phyloP scores from a whole-genome alignment of 2,329 filamentous ascomycete species.

The Phaeophleospora eucalypticola region DNA sequence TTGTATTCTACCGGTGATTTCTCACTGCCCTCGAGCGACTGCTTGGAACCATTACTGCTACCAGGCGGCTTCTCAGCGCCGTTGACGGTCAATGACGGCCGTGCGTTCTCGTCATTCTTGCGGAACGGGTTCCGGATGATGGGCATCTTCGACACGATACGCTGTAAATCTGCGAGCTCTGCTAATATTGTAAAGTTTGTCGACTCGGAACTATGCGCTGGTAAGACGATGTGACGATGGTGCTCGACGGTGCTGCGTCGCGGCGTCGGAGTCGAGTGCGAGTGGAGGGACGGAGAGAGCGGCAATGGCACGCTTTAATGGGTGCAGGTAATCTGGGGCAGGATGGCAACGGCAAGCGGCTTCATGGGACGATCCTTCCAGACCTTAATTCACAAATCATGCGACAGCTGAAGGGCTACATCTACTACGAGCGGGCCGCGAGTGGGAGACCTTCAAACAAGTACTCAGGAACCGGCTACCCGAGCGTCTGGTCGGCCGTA shows the following conservation, averaged over 20 bases:
- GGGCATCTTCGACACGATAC: constrained; percentile 26
- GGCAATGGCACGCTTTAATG: constrained; percentile 1
- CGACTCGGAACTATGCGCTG: not conserved
- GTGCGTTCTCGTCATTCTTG: constrained; percentile 36
- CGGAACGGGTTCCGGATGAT: constrained; percentile 39
- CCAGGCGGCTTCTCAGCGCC: constrained; percentile 9
- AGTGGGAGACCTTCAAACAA: not conserved
- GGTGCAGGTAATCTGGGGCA: not conserved
- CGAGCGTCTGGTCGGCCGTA: too few relatives aligned
- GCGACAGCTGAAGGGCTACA: not conserved
- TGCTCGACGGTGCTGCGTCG: not conserved
- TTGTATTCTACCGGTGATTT: constrained; percentile 49
- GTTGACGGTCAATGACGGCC: constrained; percentile 17
- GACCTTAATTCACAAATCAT: constrained; percentile 1
- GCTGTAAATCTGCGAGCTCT: not conserved
- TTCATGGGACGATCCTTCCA: not conserved
- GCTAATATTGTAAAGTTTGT: not conserved
- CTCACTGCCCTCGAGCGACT: constrained; percentile 37
- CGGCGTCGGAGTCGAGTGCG: not conserved
- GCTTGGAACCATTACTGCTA: constrained; percentile 27
- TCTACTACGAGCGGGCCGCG: not conserved
- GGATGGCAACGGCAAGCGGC: not conserved
- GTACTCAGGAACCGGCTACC: not conserved
- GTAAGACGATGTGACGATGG: not conserved
- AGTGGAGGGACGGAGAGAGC: not conserved